Conservation (phyloP, 345 rosid species). For the Eucalyptus sideroxylon region DNA sequence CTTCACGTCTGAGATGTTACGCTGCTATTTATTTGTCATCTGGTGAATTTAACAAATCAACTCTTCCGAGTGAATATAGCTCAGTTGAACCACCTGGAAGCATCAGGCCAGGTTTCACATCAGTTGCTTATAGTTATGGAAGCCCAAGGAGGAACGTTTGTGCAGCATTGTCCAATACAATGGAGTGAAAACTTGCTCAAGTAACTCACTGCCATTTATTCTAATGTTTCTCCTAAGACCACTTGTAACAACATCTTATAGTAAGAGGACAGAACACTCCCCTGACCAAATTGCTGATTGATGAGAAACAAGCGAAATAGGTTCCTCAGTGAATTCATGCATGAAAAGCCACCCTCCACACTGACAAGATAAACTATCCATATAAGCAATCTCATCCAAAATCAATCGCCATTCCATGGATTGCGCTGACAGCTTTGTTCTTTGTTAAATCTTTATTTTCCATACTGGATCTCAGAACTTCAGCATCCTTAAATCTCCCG, state of each 20-base stretch:
- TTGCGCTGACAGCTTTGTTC: conserved; percentile 18
- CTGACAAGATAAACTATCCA: neutral
- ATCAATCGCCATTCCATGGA: conserved; percentile 1
- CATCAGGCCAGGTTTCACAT: neutral
- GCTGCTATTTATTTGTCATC: neutral
- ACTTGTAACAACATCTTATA: neutral
- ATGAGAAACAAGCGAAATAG: neutral
- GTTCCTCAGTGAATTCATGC: neutral
- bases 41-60: neutral
- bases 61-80: neutral
- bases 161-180: neutral
- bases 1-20: neutral
- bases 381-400: conserved; percentile 1
- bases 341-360: neutral
- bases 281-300: neutral
- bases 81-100: neutral
- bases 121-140: neutral
- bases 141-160: neutral
- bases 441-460: conserved; percentile 13
- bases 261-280: neutral
- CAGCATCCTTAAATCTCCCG: conserved; percentile 43
- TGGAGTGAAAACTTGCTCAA: neutral
- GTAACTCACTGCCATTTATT: neutral
- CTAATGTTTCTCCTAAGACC: neutral
- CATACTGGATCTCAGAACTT: conserved; percentile 17